These are phyloP conservation scores for Calonectria pseudoreteaudii DNA, from an alignment of 2,329 filamentous ascomycete genomes.

Conservation along the genomic window DNA sequence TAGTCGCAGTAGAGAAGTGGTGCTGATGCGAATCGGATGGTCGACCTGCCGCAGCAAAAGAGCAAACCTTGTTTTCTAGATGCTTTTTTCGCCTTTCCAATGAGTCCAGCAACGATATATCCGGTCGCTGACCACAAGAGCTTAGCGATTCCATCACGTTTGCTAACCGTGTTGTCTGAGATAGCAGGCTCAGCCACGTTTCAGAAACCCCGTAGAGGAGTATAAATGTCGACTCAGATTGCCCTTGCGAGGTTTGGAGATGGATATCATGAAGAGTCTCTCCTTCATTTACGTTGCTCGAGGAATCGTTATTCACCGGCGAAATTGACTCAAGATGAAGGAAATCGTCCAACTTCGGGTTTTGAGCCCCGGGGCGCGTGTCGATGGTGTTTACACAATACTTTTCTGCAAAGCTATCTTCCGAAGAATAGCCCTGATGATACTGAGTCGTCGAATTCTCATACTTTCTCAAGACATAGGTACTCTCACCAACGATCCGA, in stretches of 20 bases:
- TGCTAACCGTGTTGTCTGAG: conserved; percentile 17
- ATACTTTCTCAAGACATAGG: conserved; percentile 3
- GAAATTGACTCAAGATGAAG: not conserved
- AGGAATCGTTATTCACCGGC: not conserved
- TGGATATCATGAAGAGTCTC: not conserved
- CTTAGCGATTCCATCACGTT: conserved; percentile 1
- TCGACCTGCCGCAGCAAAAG: not conserved
- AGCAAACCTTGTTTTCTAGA: conserved; percentile 5
- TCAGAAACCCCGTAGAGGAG: conserved; percentile 20
- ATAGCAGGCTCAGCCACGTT: conserved; percentile 24
- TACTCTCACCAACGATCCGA: conserved; percentile 21
- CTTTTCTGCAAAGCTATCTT: not conserved
- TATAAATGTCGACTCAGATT: conserved; percentile 16
- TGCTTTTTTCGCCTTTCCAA: not conserved
- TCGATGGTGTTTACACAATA: too few species aligned
- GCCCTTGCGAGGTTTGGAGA: not conserved
- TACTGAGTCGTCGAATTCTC: not conserved
- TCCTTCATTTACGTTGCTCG: not conserved
- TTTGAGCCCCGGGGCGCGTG: not conserved
- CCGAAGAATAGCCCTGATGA: not conserved
- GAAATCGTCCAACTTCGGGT: not conserved
- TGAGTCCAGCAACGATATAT: not conserved
- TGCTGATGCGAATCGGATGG: not conserved
- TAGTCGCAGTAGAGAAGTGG: not conserved
- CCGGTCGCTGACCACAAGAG: not conserved